phyloP scores from a whole-genome alignment of 176 grass and related monocot species.

The Pontederia crassipes region DNA sequence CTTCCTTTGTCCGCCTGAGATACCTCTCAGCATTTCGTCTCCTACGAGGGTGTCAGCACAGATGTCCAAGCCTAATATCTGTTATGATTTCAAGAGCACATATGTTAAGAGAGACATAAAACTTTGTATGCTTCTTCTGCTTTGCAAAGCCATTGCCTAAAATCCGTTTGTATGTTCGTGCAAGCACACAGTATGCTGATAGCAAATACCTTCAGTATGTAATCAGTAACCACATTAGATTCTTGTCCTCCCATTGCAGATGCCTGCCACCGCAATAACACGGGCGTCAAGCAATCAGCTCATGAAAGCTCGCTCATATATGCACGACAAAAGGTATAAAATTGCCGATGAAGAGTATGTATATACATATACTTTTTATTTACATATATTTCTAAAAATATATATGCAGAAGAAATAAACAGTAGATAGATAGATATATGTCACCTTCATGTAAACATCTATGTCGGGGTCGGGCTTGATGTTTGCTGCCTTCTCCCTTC shows the following conservation, averaged over 20 bases:
- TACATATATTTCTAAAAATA: neutral
- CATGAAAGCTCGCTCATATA: neutral
- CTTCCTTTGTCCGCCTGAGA: conserved; percentile 87
- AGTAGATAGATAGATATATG: neutral
- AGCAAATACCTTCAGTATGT: neutral
- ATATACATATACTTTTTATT: no score
- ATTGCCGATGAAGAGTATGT: no score
- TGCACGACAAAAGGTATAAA: neutral
- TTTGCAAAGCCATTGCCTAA: conserved; percentile 7
- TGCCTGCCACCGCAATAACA: neutral
- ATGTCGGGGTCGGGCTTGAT: conserved; percentile 90
- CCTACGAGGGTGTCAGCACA: conserved; percentile 89
- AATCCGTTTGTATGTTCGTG: neutral
- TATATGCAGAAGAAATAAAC: neutral
- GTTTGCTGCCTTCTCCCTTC: conserved; percentile 73
- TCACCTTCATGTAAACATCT: conserved; percentile 58
- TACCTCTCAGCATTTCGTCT: conserved; percentile 83
- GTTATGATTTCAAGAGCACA: neutral
- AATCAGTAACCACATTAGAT: conserved; percentile 2
- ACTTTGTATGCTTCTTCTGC: neutral
- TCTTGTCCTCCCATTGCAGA: neutral
- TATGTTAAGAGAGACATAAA: conserved; percentile 14
- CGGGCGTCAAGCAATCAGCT: neutral
- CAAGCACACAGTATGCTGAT: neutral
- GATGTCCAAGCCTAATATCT: conserved; percentile 83